Evolutionary conservation across 2,329 filamentous ascomycete species (phyloP).

Genomic region (Pseudodiploospora longispora): DNA sequence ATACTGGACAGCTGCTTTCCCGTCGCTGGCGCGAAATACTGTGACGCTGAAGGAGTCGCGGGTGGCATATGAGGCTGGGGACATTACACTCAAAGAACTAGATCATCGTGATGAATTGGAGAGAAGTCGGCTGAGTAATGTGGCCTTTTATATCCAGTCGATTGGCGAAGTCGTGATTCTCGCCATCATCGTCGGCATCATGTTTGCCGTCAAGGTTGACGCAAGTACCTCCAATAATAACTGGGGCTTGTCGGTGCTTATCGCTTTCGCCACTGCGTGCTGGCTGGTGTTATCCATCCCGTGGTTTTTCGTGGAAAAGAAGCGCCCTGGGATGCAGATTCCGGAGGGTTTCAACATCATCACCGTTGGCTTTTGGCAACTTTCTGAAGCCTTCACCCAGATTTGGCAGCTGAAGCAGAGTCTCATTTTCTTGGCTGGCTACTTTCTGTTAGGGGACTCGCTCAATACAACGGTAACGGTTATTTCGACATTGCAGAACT

Average conservation of each 20-base stretch:
- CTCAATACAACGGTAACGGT: constrained; percentile 65
- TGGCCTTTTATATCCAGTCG: constrained; percentile 56
- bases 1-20: constrained; percentile 58
- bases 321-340: constrained; percentile 45
- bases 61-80: constrained; percentile 26
- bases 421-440: constrained; percentile 56
- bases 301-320: constrained; percentile 60
- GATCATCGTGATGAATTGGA: constrained; percentile 54
- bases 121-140: constrained; percentile 54
- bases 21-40: constrained; percentile 29
- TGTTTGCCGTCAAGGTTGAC: constrained; percentile 54
- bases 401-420: constrained; percentile 60
- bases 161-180: constrained; percentile 54
- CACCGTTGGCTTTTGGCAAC: constrained; percentile 53
- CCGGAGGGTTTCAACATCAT: constrained; percentile 37
- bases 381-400: constrained; percentile 47
- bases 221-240: constrained; percentile 53
- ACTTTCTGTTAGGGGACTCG: constrained; percentile 62
- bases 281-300: constrained; percentile 58
- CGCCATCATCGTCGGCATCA: constrained; percentile 56
- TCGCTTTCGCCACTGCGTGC: constrained; percentile 56
- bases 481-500: constrained; percentile 57
- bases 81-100: constrained; percentile 51
- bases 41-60: constrained; percentile 24
- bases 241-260: constrained; percentile 56